These are phyloP conservation scores for Hymenoscyphus fructigenus DNA, from an alignment of 2,329 filamentous ascomycete species.

Conservation along the genomic window DNA sequence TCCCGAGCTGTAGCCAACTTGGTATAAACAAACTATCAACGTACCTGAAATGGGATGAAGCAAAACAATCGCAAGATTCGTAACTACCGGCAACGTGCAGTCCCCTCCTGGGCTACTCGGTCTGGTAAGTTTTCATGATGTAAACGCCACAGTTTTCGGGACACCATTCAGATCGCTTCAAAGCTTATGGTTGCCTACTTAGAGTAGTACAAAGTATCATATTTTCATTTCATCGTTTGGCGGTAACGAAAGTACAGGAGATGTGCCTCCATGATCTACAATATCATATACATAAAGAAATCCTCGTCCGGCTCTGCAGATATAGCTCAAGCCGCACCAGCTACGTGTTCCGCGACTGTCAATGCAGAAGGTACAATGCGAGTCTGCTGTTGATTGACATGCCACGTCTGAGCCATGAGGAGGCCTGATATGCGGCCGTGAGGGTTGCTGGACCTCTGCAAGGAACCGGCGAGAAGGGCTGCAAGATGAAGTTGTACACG, in stretches of 20 bases:
- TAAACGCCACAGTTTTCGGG: not conserved
- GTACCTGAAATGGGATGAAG: not conserved
- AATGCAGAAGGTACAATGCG: constrained; percentile 2
- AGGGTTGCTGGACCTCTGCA: constrained; percentile 2
- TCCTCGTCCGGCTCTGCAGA: not conserved
- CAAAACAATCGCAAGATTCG: no score
- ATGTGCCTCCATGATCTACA: not conserved
- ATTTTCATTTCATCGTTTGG: not conserved
- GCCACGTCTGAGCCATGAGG: constrained; percentile 13
- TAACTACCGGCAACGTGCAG: no score
- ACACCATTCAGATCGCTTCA: constrained; percentile 1
- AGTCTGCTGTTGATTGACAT: not conserved
- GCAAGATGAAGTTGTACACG: constrained; percentile 17
- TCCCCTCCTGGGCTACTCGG: not conserved
- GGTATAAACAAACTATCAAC: not conserved
- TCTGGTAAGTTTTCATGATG: not conserved
- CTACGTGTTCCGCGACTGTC: not conserved
- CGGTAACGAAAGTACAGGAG: not conserved
- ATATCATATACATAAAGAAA: not conserved
- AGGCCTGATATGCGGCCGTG: constrained; percentile 11
- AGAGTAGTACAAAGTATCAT: not conserved
- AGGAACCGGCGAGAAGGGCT: constrained; percentile 4
- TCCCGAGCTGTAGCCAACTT: not conserved
- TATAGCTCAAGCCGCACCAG: not conserved
- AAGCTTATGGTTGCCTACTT: not conserved